Conservation (phyloP, 2,329 filamentous ascomycete species). For the Thielaviopsis punctulata region DNA sequence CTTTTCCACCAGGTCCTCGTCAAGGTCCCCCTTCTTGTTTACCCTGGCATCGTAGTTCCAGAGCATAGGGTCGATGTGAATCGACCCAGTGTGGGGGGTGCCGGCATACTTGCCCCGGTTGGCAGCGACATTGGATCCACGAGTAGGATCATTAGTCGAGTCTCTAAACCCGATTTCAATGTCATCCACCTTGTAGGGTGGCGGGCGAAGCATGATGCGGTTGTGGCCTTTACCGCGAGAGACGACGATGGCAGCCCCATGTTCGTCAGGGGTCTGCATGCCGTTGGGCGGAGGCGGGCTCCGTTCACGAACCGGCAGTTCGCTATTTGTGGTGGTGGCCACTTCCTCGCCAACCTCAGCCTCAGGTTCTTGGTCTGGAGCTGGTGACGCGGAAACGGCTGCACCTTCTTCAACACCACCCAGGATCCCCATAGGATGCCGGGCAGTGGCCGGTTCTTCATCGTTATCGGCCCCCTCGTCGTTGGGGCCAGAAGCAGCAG, state of each 20-base stretch:
- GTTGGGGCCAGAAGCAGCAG: background rate
- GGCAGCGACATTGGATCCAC: slow-evolving; percentile 15
- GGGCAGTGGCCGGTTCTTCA: slow-evolving; percentile 10
- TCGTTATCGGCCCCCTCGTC: slow-evolving; percentile 13
- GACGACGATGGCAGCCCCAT: slow-evolving; percentile 32
- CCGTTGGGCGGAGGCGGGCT: slow-evolving; percentile 24
- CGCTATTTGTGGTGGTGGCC: slow-evolving; percentile 8
- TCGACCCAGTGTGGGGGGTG: slow-evolving; percentile 33
- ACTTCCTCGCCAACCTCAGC: slow-evolving; percentile 9
- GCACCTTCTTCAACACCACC: slow-evolving; percentile 13
- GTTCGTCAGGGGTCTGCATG: slow-evolving; percentile 31
- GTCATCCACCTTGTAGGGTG: slow-evolving; percentile 29
- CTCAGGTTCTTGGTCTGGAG: slow-evolving; percentile 9
- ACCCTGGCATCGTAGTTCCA: slow-evolving; percentile 34
- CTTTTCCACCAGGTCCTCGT: slow-evolving; percentile 31
- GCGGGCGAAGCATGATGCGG: slow-evolving; percentile 33
- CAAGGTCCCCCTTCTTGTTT: slow-evolving; percentile 32
- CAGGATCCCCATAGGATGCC: slow-evolving; percentile 19
- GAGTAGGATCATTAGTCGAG: slow-evolving; percentile 36
- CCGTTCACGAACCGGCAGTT: slow-evolving; percentile 21
- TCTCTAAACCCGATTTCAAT: slow-evolving; percentile 43
- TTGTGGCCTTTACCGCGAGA: slow-evolving; percentile 29
- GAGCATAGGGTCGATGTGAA: slow-evolving; percentile 37
- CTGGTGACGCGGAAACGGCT: slow-evolving; percentile 9
- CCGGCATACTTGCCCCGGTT: slow-evolving; percentile 37